phyloP scores from a whole-genome alignment of 2,329 filamentous ascomycete genomes.

The Aspergillus persii region DNA sequence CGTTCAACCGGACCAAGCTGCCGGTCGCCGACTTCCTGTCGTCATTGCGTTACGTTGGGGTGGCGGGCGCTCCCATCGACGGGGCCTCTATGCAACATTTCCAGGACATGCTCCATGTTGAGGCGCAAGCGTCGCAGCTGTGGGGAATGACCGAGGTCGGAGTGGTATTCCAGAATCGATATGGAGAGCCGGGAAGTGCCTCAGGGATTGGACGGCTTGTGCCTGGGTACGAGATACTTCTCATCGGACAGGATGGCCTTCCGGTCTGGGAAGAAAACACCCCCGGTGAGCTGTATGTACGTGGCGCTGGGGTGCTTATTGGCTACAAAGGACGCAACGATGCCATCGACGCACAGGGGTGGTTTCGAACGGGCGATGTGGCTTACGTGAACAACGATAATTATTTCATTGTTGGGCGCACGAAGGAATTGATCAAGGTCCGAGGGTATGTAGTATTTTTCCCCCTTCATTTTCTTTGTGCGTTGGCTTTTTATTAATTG shows the following conservation, averaged over 20 bases:
- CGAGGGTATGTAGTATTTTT: constrained; percentile 35
- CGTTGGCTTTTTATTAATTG: neutral
- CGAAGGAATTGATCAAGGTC: constrained; percentile 49
- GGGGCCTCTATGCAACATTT: constrained; percentile 41
- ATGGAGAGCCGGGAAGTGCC: constrained; percentile 39
- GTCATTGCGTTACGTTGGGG: constrained; percentile 45
- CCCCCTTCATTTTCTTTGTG: neutral
- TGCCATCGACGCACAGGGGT: constrained; percentile 38
- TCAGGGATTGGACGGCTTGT: constrained; percentile 50
- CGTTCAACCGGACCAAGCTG: constrained; percentile 31
- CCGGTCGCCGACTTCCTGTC: constrained; percentile 31
- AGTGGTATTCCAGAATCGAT: constrained; percentile 41
- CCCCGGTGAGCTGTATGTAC: constrained; percentile 44
- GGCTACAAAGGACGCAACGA: constrained; percentile 38
- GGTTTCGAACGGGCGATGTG: constrained; percentile 47
- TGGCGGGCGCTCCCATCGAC: constrained; percentile 52
- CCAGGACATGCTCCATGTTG: constrained; percentile 38
- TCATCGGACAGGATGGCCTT: constrained; percentile 35
- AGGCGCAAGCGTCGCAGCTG: constrained; percentile 47
- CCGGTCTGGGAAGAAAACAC: constrained; percentile 27
- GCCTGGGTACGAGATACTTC: constrained; percentile 39
- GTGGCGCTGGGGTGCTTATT: constrained; percentile 34
- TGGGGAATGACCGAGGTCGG: constrained; percentile 59
- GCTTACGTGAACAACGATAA: constrained; percentile 35
- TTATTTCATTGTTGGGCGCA: constrained; percentile 42